Percentiles rank a stretch among this genome's conserved stretches.
Conservation (phyloP, 768 basidiomycete species). For the Lactarius hatsudake region DNA sequence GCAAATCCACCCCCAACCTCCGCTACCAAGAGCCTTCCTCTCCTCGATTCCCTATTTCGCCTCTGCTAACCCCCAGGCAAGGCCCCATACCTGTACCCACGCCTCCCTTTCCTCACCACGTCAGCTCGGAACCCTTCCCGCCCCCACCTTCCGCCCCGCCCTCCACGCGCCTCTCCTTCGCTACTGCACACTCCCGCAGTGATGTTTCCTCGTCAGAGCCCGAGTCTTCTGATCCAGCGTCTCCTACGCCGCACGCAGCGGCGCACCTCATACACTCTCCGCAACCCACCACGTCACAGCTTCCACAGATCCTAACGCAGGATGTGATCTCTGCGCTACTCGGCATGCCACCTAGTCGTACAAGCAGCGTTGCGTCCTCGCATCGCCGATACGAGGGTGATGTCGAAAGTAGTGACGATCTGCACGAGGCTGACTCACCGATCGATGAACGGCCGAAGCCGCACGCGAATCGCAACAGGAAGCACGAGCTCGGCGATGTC, state of each 20-base stretch:
- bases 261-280: slow-evolving; percentile 49
- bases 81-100: slow-evolving; percentile 16
- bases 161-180: slow-evolving; percentile 28
- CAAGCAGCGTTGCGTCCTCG: slow-evolving; percentile 35
- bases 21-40: slow-evolving; percentile 46
- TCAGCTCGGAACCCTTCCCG: slow-evolving; percentile 25
- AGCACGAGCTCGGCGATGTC: slow-evolving; percentile 44
- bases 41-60: slow-evolving; percentile 77
- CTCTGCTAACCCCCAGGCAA: slow-evolving; percentile 47
- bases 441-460: slow-evolving; percentile 23
- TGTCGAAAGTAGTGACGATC: slow-evolving; percentile 36
- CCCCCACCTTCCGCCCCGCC: slow-evolving; percentile 28
- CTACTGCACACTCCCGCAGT: slow-evolving; percentile 26
- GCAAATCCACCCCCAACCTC: slow-evolving; percentile 29
- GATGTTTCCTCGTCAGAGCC: slow-evolving; percentile 20
- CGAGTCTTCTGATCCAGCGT: slow-evolving; percentile 11
- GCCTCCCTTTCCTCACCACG: slow-evolving; percentile 19
- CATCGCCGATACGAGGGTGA: slow-evolving; percentile 38
- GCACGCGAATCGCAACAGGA: slow-evolving; percentile 4
- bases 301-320: slow-evolving; percentile 67
- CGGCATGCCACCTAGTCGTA: slow-evolving; percentile 46
- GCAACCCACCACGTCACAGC: slow-evolving; percentile 48
- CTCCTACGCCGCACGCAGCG: slow-evolving; percentile 20
- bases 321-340: slow-evolving; percentile 66
- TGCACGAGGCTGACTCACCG: slow-evolving; percentile 27